These are phyloP conservation scores for Elaeis oleifera DNA, from an alignment of 202 grass and related monocot genomes.

Conservation along the genomic window DNA sequence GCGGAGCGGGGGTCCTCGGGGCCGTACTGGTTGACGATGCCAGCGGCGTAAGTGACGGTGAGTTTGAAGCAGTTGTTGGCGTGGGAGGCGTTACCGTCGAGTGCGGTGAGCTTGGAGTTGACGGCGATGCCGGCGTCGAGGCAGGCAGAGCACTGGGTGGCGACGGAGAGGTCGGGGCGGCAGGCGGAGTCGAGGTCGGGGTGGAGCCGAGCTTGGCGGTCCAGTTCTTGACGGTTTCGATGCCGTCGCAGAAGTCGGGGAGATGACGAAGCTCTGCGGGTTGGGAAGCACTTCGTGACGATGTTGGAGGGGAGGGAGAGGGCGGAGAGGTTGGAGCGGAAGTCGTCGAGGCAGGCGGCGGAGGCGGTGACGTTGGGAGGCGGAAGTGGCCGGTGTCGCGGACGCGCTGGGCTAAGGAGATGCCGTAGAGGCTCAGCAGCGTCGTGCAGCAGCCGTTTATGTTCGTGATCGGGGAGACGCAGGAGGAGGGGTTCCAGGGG, in stretches of 20 bases:
- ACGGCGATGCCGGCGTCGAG: conserved; percentile 33
- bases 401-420: conserved; percentile 48
- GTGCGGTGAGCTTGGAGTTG: conserved; percentile 30
- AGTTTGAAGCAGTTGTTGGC: conserved; percentile 45
- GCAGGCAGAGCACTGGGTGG: conserved; percentile 34
- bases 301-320: conserved; percentile 38
- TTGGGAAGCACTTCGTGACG: conserved; percentile 44
- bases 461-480: conserved; percentile 35
- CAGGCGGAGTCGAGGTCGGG: conserved; percentile 45
- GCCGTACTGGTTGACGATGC: conserved; percentile 38
- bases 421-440: conserved; percentile 49
- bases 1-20: conserved; percentile 34
- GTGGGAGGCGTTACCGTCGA: conserved; percentile 42
- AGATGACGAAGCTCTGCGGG: conserved; percentile 34
- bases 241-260: conserved; percentile 53
- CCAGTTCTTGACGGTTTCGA: conserved; percentile 40
- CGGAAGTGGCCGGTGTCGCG: conserved; percentile 52
- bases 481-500: conserved; percentile 60
- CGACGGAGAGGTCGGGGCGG: conserved; percentile 28
- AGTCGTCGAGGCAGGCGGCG: conserved; percentile 41
- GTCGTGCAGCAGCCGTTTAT: conserved; percentile 44
- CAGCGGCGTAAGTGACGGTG: conserved; percentile 51
- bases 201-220: conserved; percentile 20
- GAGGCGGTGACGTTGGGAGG: conserved; percentile 36
- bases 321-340: conserved; percentile 34